Percentiles rank a stretch among this genome's conserved stretches.
Conservation (phyloP, 2,329 filamentous ascomycete genomes). For the Didymella sp. region DNA sequence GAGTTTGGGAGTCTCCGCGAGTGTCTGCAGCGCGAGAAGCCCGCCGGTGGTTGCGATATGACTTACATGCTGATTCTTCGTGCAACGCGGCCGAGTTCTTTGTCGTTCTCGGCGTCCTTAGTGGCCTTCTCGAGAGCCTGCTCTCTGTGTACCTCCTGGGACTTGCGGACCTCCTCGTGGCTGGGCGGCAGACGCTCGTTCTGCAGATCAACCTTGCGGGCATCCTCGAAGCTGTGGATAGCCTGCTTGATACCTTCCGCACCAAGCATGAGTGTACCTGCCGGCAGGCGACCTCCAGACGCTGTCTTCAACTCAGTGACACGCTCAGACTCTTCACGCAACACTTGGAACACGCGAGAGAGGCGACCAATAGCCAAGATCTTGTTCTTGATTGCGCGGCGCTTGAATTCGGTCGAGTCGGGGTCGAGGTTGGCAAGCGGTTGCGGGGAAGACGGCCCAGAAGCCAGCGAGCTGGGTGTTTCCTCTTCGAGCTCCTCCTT, state of each 20-base stretch:
- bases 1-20: background rate
- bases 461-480: constrained; percentile 73
- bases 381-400: constrained; percentile 99
- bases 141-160: constrained; percentile 79
- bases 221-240: constrained; percentile 96
- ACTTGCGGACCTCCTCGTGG: constrained; percentile 87
- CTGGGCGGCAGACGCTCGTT: constrained; percentile 94
- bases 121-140: constrained; percentile 86
- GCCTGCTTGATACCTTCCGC: constrained; percentile 99
- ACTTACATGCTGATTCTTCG: constrained; percentile 95
- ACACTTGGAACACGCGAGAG: constrained; percentile 96
- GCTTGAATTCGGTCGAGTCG: constrained; percentile 91
- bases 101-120: constrained; percentile 90
- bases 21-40: background rate
- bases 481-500: constrained; percentile 95
- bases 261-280: constrained; percentile 95
- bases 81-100: constrained; percentile 83
- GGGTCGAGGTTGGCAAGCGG: constrained; percentile 71
- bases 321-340: constrained; percentile 95
- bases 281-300: constrained; percentile 87
- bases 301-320: constrained; percentile 98
- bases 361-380: constrained; percentile 96
- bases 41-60: background rate
- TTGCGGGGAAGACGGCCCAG: constrained; percentile 74
- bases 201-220: constrained; percentile 93